Evolutionary conservation across 176 grass and related monocot species (phyloP), one percentile per base, ranked within the genome.

Genomic region (Pontederia crassipes): DNA sequence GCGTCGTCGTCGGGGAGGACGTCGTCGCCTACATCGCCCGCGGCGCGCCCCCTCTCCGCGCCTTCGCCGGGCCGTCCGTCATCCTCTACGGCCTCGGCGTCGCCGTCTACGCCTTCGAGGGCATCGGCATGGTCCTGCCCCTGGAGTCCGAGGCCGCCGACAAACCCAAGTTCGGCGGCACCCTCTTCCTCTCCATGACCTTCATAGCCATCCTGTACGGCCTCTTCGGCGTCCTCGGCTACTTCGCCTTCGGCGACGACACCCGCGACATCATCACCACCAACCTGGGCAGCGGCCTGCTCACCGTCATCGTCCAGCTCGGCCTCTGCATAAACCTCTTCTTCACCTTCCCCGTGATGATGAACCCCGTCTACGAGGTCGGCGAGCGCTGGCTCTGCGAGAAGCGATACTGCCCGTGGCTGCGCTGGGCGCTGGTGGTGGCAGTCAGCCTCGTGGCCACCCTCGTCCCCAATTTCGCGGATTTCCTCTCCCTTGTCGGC

Each of bases 301-400:
- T 97, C 54, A 91, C 92, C 2, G 71, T 91, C 55, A 18, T 81
- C 20, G 81, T 97, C 75, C 92, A 91, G 81, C 52, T 97, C 1
- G 92, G 92, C 8, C 84, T 98, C 27, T 98, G 93, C 87, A 79
- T 86, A 72, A 98, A 92, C 80, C 85, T 98, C 74, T 98, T 92
- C 79, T 98, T 98, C 81, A 83, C 93, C 70, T 79, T 98, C 76
- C 84, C 93, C 18, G 84, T 98, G 13, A 88, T 91, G 93, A 98
- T 98, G 93, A 87, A 98, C 76, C 87, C 93, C 1, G 87, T 98
- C 0, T 98, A 79, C 72, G 93, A 98, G 84, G 84, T 98, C 50
- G 81, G 81, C 46, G 87, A 98, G 81, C 79, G 93, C 14, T 86
- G 86, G 70, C 64, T 86, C 67, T 82, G 61, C 72, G 78, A 67